Base-by-base conservation (phyloP, 2,329 filamentous ascomycete species). In the Diaporthe citri region DNA sequence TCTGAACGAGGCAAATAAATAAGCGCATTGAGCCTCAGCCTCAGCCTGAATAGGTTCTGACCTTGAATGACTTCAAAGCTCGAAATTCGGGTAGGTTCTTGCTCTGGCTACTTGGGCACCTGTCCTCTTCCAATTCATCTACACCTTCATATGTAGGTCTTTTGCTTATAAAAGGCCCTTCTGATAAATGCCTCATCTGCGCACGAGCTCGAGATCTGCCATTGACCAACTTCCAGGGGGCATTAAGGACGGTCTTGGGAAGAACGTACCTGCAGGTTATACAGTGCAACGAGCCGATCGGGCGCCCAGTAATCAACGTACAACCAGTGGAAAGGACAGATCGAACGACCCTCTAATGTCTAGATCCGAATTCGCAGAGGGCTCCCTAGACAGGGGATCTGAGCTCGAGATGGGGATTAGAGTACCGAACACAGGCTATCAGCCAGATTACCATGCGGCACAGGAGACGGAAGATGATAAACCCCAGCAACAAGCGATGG, bases 61-160 rank as follows among this genome's bases (percentile, higher is more conserved):
- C 43, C 22, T 12, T 34, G 17, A 3, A 22, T 28, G 6, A 12
- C 22, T n/a, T 43, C 25, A 31, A 22, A 59, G 69, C 9, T 59
- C 39, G 62, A 74, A 41, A 4, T 48, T 70, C 17, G 62, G 28
- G 34, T 41, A 74, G 8, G 46, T 74, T 10, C 51, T 60, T 9
- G 59, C 39, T 20, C 52, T 74, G 7, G 51, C 52, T 12, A 71
- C 28, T 9, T 71, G 52, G 52, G 51, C 31, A 31, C 71, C 60
- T 22, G 60, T 74, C n/a, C 22, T 57, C 17, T n/a, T 51, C 17
- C 46, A 41, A 9, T 48, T 51, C 15, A 48, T 28, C 4, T 28
- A 34, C n/a, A 52, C 10, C 41, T 36, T 39, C 15, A 57, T 59
- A 28, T 74, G 41, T 59, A 22, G 25, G 64, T 48, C 4, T n/a